Evolutionary conservation across 2,329 filamentous ascomycete species (phyloP).

Genomic region (Nakataea oryzae): DNA sequence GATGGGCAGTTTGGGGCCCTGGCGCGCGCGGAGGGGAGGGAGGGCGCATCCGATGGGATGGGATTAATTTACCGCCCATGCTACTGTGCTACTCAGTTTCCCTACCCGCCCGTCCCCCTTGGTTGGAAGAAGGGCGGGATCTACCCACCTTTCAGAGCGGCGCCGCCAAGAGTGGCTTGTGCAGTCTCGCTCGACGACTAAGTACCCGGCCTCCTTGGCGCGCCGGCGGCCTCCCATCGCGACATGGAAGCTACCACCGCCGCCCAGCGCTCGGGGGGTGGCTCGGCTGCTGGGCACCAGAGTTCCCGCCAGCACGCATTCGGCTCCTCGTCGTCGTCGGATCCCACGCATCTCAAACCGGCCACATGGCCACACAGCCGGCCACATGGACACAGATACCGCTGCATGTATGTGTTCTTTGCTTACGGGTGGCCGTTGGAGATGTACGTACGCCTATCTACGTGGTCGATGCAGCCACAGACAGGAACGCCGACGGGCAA

Average conservation of each 20-base stretch:
- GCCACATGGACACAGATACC: not conserved
- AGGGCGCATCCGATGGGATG: no score
- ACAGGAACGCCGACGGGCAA: no score
- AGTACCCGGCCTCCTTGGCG: not conserved
- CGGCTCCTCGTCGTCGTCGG: no score
- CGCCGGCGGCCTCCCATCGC: not conserved
- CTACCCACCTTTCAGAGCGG: not conserved
- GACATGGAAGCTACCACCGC: not conserved
- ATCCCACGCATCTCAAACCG: not conserved
- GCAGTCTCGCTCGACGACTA: not conserved
- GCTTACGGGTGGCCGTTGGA: not conserved
- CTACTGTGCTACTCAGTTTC: not conserved
- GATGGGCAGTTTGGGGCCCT: no score
- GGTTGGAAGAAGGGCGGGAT: no score
- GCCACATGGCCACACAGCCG: no score
- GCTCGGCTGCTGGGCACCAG: no score
- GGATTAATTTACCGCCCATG: not conserved
- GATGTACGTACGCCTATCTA: not conserved
- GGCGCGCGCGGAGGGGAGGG: no score
- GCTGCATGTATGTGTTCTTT: not conserved
- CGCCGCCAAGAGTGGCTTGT: not conserved
- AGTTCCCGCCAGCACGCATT: no score
- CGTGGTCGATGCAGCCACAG: not conserved
- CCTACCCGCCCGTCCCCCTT: not conserved
- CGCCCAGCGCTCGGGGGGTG: no score